These are phyloP conservation scores for Eutypella sp. DNA, from an alignment of 2,329 filamentous ascomycete species.

Conservation along the genomic window DNA sequence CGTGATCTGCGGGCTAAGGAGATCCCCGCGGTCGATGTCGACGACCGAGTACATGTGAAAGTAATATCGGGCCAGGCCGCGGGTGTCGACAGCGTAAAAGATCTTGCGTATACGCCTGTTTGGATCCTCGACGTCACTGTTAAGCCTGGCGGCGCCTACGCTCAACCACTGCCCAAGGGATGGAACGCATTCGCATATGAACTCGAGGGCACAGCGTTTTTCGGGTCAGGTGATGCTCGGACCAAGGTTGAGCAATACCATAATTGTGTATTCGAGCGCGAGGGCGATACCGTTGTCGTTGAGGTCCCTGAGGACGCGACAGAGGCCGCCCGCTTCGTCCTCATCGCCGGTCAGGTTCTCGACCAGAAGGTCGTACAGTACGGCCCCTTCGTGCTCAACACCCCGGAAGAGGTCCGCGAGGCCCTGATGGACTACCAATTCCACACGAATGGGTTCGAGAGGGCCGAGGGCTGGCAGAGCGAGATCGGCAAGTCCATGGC, in stretches of 20 bases:
- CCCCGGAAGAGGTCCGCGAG: slow-evolving; percentile 59
- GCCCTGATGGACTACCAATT: slow-evolving; percentile 63
- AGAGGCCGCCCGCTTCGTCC: slow-evolving; percentile 45
- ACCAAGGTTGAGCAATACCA: slow-evolving; percentile 65
- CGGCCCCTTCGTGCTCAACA: slow-evolving; percentile 63
- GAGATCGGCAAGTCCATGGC: slow-evolving; percentile 40
- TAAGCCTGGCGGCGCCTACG: slow-evolving; percentile 70
- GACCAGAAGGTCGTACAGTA: slow-evolving; percentile 68
- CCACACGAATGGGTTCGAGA: slow-evolving; percentile 63
- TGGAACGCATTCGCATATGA: slow-evolving; percentile 93
- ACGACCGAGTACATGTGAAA: slow-evolving; percentile 74
- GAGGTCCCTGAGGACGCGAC: slow-evolving; percentile 62
- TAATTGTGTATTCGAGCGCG: slow-evolving; percentile 81
- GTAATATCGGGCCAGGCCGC: slow-evolving; percentile 84
- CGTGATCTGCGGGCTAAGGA: slow-evolving; percentile 75
- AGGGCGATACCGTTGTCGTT: slow-evolving; percentile 70
- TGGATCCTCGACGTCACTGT: slow-evolving; percentile 87
- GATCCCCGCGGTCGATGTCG: slow-evolving; percentile 69
- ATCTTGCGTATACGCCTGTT: slow-evolving; percentile 94
- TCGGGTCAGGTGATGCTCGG: slow-evolving; percentile 49
- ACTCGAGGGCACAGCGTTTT: slow-evolving; percentile 66
- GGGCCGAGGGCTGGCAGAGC: slow-evolving; percentile 63
- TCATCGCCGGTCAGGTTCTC: slow-evolving; percentile 66
- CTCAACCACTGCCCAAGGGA: slow-evolving; percentile 67
- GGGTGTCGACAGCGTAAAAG: slow-evolving; percentile 80